Percentiles rank a stretch among this genome's conserved stretches.
Conservation (phyloP, 106 monocot genomes). For the Allium cepa region DNA sequence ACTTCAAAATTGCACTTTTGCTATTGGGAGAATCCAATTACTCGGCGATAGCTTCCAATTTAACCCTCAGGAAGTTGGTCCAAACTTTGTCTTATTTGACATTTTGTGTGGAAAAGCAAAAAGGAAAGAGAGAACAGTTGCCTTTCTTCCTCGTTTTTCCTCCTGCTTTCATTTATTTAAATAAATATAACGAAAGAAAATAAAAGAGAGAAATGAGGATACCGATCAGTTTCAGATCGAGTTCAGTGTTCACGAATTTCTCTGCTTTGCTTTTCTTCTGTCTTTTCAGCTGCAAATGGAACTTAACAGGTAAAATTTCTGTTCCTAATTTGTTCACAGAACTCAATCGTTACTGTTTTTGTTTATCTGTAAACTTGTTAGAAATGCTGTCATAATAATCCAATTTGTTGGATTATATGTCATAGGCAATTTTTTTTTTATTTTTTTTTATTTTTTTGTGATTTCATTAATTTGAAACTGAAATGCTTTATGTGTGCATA, state of each 20-base stretch:
- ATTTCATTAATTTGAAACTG: not conserved
- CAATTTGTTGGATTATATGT: not conserved
- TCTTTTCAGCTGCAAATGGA: conserved; percentile 11
- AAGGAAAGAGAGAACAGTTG: too few species aligned
- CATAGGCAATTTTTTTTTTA: not conserved
- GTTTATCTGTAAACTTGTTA: conserved; percentile 3
- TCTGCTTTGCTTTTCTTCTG: conserved; percentile 11
- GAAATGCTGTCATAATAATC: not conserved
- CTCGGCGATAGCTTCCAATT: too few species aligned
- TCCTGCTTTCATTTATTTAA: too few species aligned
- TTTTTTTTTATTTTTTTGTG: not conserved
- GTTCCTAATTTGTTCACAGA: not conserved
- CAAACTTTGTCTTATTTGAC: too few species aligned
- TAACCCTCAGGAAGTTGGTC: too few species aligned
- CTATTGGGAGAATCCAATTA: too few species aligned
- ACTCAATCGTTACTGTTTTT: not conserved
- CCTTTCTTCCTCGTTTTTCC: too few species aligned
- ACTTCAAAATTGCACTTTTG: too few species aligned
- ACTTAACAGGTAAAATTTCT: conserved; percentile 21
- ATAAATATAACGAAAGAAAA: too few species aligned
- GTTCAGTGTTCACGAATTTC: conserved; percentile 12
- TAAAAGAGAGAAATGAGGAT: conserved; percentile 3
- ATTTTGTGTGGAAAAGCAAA: too few species aligned
- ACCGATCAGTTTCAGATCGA: conserved; percentile 1
- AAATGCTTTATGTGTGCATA: too few species aligned